A percentile compares a stretch with the other conserved stretches of the same genome.
Conservation (phyloP, 31 red algal genomes). For the Odonthalia washingtoniensis region DNA sequence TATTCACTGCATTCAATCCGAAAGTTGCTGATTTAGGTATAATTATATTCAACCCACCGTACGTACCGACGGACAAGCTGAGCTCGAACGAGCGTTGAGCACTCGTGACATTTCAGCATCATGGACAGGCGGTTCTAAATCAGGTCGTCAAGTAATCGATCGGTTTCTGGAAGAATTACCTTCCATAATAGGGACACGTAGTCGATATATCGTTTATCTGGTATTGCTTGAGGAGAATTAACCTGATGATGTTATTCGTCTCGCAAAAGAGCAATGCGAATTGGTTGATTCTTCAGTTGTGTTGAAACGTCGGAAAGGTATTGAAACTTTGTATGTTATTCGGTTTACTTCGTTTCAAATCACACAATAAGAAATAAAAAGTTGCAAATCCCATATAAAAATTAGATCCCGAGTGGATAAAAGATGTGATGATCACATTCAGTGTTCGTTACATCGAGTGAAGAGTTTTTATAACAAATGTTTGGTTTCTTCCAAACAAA, state of each 20-base stretch:
- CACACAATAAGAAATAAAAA: neutral
- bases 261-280: constrained; percentile 3
- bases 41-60: constrained; percentile 91
- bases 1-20: constrained; percentile 62
- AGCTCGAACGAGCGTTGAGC: constrained; percentile 62
- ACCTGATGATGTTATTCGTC: constrained; percentile 36
- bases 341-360: constrained; percentile 28
- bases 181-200: constrained; percentile 28
- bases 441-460: too few relatives aligned
- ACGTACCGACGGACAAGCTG: constrained; percentile 81
- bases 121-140: constrained; percentile 78
- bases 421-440: too few relatives aligned
- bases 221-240: constrained; percentile 65
- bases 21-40: constrained; percentile 55
- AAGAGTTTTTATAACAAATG: too few relatives aligned
- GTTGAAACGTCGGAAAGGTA: constrained; percentile 64
- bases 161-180: constrained; percentile 54
- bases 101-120: constrained; percentile 74
- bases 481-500: too few relatives aligned
- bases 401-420: too few relatives aligned
- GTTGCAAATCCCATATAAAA: too few relatives aligned
- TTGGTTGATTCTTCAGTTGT: constrained; percentile 46
- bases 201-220: constrained; percentile 54
- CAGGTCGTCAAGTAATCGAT: constrained; percentile 80
- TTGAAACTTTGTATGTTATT: constrained; percentile 75